Evolutionary conservation across 2,329 filamentous ascomycete species (phyloP).

Genomic region (Nemania sp.): DNA sequence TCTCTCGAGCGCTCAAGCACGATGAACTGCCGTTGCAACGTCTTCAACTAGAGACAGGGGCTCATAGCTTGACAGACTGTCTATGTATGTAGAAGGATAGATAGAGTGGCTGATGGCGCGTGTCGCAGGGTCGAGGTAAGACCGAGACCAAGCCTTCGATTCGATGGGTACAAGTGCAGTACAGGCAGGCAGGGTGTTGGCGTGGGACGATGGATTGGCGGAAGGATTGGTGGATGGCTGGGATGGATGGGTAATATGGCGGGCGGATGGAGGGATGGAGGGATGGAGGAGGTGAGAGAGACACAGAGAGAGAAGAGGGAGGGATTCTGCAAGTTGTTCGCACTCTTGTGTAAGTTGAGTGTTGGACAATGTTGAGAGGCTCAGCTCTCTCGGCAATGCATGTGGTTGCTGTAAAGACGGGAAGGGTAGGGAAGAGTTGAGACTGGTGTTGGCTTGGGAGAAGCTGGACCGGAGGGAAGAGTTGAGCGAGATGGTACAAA

Average conservation of each 20-base stretch:
- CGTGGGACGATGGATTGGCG: no score
- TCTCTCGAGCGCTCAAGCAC: not conserved
- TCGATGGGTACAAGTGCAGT: conserved; percentile 1
- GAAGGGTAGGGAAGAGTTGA: not conserved
- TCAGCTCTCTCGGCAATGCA: conserved; percentile 4
- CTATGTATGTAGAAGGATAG: not conserved
- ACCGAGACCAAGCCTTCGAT: conserved; percentile 11
- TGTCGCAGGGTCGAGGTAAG: conserved; percentile 4
- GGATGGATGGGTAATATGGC: not conserved
- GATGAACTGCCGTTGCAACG: conserved; percentile 13
- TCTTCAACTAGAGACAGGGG: conserved; percentile 1
- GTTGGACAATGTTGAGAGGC: not conserved
- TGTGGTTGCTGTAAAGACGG: conserved; percentile 2
- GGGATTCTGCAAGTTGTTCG: not conserved
- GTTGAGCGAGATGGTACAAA: not conserved
- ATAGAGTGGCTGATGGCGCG: conserved; percentile 9
- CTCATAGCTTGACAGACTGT: conserved; percentile 11
- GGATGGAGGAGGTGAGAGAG: no score
- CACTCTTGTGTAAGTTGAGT: conserved; percentile 5
- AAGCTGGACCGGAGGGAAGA: conserved; percentile 13
- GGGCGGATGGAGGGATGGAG: no score
- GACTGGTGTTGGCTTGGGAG: conserved; percentile 17
- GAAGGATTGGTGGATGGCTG: not conserved
- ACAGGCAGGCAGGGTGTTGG: not conserved
- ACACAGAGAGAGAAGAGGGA: no score